Conservation (phyloP, 106 monocot genomes). For the Alisma plantagoaquatica region DNA sequence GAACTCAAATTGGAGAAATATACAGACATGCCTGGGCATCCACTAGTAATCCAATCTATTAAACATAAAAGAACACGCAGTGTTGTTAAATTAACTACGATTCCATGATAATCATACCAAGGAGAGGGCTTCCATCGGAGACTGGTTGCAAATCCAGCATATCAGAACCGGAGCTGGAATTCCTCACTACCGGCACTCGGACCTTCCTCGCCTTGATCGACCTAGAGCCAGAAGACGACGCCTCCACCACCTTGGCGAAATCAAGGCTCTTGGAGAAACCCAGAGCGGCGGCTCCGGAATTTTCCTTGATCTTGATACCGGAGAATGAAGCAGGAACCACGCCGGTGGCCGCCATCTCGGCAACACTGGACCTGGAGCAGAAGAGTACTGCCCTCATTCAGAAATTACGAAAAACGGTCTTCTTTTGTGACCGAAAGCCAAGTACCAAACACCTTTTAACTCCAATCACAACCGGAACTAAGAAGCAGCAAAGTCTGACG, state of each 20-base stretch:
- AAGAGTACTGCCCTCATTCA: no score
- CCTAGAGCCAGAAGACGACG: conserved; percentile 1
- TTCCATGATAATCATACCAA: conserved; percentile 39
- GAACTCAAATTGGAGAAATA: not conserved
- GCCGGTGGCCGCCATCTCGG: conserved; percentile 29
- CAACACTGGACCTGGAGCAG: no score
- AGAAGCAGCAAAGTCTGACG: no score
- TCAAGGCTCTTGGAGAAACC: conserved; percentile 51
- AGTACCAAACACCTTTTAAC: no score
- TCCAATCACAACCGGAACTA: no score
- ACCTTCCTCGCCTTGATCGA: conserved; percentile 13
- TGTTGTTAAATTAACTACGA: not conserved
- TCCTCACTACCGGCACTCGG: conserved; percentile 20
- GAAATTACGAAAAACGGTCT: no score
- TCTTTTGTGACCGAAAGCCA: no score
- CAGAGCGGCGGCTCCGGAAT: conserved; percentile 10
- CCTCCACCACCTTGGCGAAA: conserved; percentile 35
- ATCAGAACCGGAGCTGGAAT: conserved; percentile 62
- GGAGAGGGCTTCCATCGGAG: conserved; percentile 83
- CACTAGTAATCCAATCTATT: not conserved
- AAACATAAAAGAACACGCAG: not conserved
- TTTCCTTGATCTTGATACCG: conserved; percentile 21
- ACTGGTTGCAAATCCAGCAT: conserved; percentile 59
- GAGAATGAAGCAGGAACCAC: conserved; percentile 39
- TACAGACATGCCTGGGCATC: no score